Percentiles rank a stretch among this genome's conserved stretches.
phyloP scores from a whole-genome alignment of 2,329 filamentous ascomycete genomes.

The Hypoxylon sp. region DNA sequence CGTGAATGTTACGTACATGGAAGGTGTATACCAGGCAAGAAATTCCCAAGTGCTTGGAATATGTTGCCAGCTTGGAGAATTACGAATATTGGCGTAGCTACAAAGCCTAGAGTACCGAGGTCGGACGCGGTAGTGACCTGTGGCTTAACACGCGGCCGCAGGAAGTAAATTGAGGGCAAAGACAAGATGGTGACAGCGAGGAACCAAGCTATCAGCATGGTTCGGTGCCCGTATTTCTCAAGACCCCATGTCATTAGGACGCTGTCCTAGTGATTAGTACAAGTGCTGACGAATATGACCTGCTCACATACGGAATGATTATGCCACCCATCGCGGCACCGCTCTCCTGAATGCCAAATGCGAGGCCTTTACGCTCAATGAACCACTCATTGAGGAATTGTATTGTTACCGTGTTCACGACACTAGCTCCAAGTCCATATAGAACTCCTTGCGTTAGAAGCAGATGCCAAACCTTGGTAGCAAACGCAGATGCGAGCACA shows the following conservation, averaged over 20 bases:
- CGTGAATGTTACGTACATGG: conserved; percentile 19
- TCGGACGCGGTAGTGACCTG: neutral
- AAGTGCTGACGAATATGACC: neutral
- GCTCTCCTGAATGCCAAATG: conserved; percentile 40
- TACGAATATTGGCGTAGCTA: conserved; percentile 33
- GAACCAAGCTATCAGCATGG: conserved; percentile 37
- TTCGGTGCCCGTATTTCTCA: conserved; percentile 31
- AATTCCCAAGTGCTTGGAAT: conserved; percentile 37
- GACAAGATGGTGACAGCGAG: conserved; percentile 29
- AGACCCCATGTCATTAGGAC: conserved; percentile 41
- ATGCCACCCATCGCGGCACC: conserved; percentile 37
- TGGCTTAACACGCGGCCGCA: conserved; percentile 27
- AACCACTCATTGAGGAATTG: conserved; percentile 40
- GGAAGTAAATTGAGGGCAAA: conserved; percentile 37
- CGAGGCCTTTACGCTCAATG: conserved; percentile 39
- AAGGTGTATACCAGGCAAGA: conserved; percentile 40
- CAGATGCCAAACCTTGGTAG: conserved; percentile 33
- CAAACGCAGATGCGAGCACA: conserved; percentile 35
- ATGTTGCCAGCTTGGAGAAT: conserved; percentile 39
- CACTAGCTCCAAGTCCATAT: conserved; percentile 33
- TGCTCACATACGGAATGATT: conserved; percentile 35
- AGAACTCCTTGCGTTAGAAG: conserved; percentile 35
- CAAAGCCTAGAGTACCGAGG: conserved; percentile 28
- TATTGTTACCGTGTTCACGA: conserved; percentile 39
- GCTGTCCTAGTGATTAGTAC: conserved; percentile 9